phyloP scores from a whole-genome alignment of 352 stramenopile species.

The Globisporangium irregulare region DNA sequence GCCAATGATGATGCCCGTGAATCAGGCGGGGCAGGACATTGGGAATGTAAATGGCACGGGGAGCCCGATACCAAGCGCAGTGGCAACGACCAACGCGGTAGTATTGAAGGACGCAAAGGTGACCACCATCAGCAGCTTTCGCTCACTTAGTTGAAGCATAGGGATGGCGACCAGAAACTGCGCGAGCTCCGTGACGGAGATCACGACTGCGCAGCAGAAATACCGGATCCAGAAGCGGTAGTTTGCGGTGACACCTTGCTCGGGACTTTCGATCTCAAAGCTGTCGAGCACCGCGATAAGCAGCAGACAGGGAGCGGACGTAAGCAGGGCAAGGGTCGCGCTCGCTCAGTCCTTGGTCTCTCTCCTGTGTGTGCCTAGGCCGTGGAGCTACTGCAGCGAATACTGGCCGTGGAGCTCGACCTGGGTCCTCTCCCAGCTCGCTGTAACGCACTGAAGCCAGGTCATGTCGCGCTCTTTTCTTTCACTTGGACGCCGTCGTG shows the following conservation, averaged over 20 bases:
- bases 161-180: background rate
- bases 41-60: constrained; percentile 33
- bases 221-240: background rate
- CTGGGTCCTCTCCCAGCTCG: background rate
- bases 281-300: constrained; percentile 2
- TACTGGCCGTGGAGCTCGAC: constrained; percentile 10
- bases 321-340: background rate
- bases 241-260: background rate
- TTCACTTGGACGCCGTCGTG: too few species aligned
- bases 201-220: background rate
- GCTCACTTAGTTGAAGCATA: background rate
- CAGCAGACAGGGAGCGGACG: background rate
- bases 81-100: background rate
- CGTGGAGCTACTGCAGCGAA: constrained; percentile 1
- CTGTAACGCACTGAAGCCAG: background rate
- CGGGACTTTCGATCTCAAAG: background rate
- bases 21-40: constrained; percentile 8
- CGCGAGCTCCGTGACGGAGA: background rate
- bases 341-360: background rate
- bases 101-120: background rate
- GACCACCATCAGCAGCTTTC: background rate
- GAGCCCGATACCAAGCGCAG: constrained; percentile 16
- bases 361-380: background rate
- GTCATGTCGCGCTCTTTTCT: too few species aligned
- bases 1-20: constrained; percentile 13